Conservation (phyloP, 169 alveolate genomes). For the Perkinsus chesapeaki region DNA sequence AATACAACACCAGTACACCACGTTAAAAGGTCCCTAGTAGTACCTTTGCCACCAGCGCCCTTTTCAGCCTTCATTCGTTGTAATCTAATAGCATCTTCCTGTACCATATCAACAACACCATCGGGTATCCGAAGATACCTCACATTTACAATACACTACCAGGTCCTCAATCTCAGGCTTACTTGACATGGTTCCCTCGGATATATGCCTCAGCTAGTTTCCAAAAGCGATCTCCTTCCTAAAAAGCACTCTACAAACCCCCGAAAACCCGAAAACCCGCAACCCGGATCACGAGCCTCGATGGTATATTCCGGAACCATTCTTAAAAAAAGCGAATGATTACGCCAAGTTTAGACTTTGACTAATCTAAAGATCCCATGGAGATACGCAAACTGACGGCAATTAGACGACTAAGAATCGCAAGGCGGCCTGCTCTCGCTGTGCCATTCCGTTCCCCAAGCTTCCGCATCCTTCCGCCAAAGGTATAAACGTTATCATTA, state of each 20-base stretch:
- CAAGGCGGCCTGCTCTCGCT: neutral
- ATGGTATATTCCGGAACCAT: neutral
- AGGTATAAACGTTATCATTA: too few species aligned
- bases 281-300: neutral
- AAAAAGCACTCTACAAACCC: neutral
- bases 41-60: neutral
- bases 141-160: neutral
- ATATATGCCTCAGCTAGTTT: slow-evolving; percentile 36
- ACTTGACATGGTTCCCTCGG: slow-evolving; percentile 45
- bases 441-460: neutral
- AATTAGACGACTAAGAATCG: neutral
- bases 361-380: neutral
- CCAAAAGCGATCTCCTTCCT: slow-evolving; percentile 51
- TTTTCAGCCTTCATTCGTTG: neutral
- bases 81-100: slow-evolving; percentile 27
- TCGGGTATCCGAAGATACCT: slow-evolving; percentile 40
- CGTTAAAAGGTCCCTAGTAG: too few species aligned
- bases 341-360: neutral
- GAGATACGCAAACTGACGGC: neutral
- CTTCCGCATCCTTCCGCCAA: too few species aligned
- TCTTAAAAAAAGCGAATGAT: neutral
- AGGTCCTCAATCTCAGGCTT: neutral
- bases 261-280: neutral
- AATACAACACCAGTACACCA: neutral
- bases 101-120: slow-evolving; percentile 39